Conservation (phyloP, 306 rosid genomes). For the Purshia tridentata region DNA sequence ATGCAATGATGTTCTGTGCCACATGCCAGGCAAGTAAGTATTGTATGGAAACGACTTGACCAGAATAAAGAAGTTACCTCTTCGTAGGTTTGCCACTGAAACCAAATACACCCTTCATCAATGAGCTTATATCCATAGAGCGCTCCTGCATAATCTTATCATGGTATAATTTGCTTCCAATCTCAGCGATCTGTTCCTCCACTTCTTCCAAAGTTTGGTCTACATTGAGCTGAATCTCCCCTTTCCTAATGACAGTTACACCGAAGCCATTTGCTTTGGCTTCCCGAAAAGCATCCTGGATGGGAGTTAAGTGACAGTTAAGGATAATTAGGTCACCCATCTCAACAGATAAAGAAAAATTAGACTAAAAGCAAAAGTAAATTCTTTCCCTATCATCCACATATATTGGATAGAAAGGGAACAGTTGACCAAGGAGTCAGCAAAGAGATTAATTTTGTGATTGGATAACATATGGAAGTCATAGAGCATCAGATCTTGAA, state of each 20-base stretch:
- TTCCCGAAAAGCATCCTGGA: slow-evolving; percentile 77
- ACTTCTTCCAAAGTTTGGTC: slow-evolving; percentile 87
- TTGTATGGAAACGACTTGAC: not conserved
- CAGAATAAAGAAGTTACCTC: slow-evolving; percentile 47
- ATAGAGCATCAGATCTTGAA: not conserved
- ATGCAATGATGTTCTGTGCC: not conserved
- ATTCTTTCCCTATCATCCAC: not conserved
- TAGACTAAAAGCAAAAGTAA: not conserved
- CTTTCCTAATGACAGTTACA: slow-evolving; percentile 82
- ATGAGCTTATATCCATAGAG: slow-evolving; percentile 76
- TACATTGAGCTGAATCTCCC: slow-evolving; percentile 81
- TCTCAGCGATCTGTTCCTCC: slow-evolving; percentile 78
- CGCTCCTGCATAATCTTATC: slow-evolving; percentile 75
- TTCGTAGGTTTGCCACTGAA: slow-evolving; percentile 44
- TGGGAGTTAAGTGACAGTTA: slow-evolving; percentile 16
- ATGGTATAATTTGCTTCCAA: slow-evolving; percentile 95
- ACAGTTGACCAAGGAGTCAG: not conserved
- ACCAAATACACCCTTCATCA: slow-evolving; percentile 91
- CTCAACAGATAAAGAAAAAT: not conserved
- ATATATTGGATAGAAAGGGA: not conserved
- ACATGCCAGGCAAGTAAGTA: not conserved
- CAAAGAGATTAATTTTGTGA: not conserved
- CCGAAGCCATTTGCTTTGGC: slow-evolving; percentile 82
- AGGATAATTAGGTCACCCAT: slow-evolving; percentile 8
- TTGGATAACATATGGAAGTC: not conserved